A percentile compares a stretch with the other conserved stretches of the same genome.
These are phyloP conservation scores for Coffea eugenioides DNA, from an alignment of 257 asterid species.

Conservation along the genomic window DNA sequence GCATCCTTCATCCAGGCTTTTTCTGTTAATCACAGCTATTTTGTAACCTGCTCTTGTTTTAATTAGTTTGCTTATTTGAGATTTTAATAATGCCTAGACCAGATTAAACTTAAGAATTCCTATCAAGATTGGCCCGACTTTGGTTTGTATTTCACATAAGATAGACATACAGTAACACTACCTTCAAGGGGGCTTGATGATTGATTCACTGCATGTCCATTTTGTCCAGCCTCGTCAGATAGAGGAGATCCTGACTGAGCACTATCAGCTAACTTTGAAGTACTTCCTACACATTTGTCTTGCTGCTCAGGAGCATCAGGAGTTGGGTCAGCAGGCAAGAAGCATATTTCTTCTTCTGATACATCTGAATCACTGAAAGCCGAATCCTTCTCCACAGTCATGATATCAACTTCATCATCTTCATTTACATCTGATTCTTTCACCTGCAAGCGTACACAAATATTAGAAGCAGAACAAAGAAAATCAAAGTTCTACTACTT, in stretches of 20 bases:
- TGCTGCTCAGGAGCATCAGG: slow-evolving; percentile 74
- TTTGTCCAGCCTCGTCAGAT: slow-evolving; percentile 73
- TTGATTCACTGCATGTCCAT: slow-evolving; percentile 56
- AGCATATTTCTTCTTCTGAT: slow-evolving; percentile 73
- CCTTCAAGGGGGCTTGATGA: slow-evolving; percentile 80
- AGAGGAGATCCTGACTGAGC: slow-evolving; percentile 74
- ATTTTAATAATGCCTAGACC: background rate
- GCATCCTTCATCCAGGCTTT: background rate
- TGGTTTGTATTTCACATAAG: slow-evolving; percentile 4
- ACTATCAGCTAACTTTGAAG: slow-evolving; percentile 59
- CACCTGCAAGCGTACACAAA: slow-evolving; percentile 42
- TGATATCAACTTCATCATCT: slow-evolving; percentile 75
- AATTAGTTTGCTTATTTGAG: background rate
- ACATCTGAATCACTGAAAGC: slow-evolving; percentile 85
- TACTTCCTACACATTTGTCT: slow-evolving; percentile 50
- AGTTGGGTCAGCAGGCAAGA: slow-evolving; percentile 75
- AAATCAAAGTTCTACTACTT: slow-evolving; percentile 1
- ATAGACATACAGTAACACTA: slow-evolving; percentile 20
- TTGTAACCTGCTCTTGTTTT: background rate
- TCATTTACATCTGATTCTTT: slow-evolving; percentile 67
- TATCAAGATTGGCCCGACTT: background rate
- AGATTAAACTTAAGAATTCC: background rate
- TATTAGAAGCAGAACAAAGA: slow-evolving; percentile 19
- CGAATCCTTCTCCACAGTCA: slow-evolving; percentile 65
- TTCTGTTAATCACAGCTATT: background rate